Base-by-base conservation (phyloP, 2,329 filamentous ascomycete species). In the Arthroderma sp. region DNA sequence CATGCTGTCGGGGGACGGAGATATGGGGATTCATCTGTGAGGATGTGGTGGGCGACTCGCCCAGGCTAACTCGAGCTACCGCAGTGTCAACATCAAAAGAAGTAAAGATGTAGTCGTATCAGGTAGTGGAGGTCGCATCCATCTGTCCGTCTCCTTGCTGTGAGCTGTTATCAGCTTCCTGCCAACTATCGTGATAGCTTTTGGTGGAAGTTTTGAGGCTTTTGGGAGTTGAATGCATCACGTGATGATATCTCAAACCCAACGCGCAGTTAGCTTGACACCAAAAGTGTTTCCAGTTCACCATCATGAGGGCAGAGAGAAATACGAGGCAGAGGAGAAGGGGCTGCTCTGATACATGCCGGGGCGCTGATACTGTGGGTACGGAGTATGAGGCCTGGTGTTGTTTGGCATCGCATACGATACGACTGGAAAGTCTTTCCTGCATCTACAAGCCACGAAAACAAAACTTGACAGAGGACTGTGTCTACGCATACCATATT, bases 1-100 rank as follows among this genome's bases (percentile, higher is more conserved):
- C 78, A 71, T 81, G 78, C 66, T 80, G 80, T 62, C 80, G 76
- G 28, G 80, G 80, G 38, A 81, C 74, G 17, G 79, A 78, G 63
- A 83, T 83, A 65, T 80, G 79, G 63, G 80, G 79, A 66, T 81
- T 82, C 79, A 81, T 81, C 28, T n/a, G 54, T 11, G 7, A 15
- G 15, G 23, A 17, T 25, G 25, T 31, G 44, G 25, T 9, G 25
- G 60, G 62, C 66, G 56, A 61, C 58, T 59, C 54, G 28, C 55
- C 52, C 55, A 19, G 23, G 21, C 7, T 13, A n/a, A 38, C 4
- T 9, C 15, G 28, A 19, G 17, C 28, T 31, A 35, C 28, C 44
- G 44, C 15, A 19, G 25, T 19, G 25, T 49, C 15, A 51, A 33
- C 25, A 51, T 51, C 41, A 44, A 44, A 23, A 15, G 41, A 4